Evolutionary conservation across 345 rosid genomes (phyloP), one percentile per base, ranked within the genome.

Genomic region (Pistacia integerrima): DNA sequence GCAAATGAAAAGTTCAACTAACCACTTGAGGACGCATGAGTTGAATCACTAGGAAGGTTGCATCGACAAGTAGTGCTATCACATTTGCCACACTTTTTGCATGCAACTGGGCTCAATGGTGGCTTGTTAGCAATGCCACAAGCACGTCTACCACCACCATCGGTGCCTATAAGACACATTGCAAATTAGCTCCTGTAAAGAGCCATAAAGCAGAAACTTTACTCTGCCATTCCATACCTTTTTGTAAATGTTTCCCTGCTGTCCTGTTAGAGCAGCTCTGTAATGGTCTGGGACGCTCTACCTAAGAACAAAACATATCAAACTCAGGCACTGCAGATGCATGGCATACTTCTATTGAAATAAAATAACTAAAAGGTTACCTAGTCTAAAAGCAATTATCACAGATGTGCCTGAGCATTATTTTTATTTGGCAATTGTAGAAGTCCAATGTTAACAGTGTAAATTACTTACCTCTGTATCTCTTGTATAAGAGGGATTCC

Each of bases 181-280:
- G 30, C 52, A 72, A 67, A 76, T 82, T 76, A 82, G 80, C 80
- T 55, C 81, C 72, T 18, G 56, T 17, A 72, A 67, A 66, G 74
- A 79, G 74, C 79, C 82, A 72, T 51, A 84, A 82, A 73, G 85
- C 73, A 85, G 79, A 86, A 85, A 81, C 25, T 67, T 48, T 57
- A 85, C 66, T 68, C 82, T 49, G 80, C 81, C 67, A 82, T 70
- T 68, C 51, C 83, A 79, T 90, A 94, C 98, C 97, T 94, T 88
- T 90, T 20, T 57, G 44, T 35, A 77, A 72, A 72, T 33, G 70
- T 72, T 79, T 80, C 20, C 62, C 82, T 2, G 71, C 13, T 4
- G 73, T 58, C 75, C 85, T 83, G 77, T 28, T 36, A 55, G 77
- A 74, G 55, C 71, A 73, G 33, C 70, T 81, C 61, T 74, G 83